Evolutionary conservation across 148 eudicot genomes (phyloP), one percentile per base, ranked within the genome.

Genomic region (Diospyros kaki): DNA sequence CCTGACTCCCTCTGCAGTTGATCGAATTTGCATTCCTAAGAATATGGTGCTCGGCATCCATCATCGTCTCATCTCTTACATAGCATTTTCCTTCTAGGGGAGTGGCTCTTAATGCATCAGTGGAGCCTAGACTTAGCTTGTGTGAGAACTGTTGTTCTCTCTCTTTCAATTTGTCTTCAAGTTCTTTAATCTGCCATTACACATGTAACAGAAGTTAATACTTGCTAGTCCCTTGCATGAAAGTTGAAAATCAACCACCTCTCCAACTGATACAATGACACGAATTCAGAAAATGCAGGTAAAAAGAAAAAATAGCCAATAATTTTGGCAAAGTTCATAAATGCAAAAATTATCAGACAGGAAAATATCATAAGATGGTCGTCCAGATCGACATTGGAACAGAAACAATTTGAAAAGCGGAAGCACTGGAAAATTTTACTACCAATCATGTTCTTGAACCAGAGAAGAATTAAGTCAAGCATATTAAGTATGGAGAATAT

Each of bases 111-210:
- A 54, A 46, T 64, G 74, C 76, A 78, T 78, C 83, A 61, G 79
- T 41, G 15, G 81, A 59, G 41, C 81, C 91, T 68, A 78, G 42
- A 64, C 75, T 73, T 67, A 39, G 73, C 39, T 72, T 64, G 65
- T 72, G 44, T 13, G 78, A 77, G 74, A 82, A 63, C 39, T 78
- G 80, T 38, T 81, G 83, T 76, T 88, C 87, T 78, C 85, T 82
- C 65, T 89, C 91, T 73, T 72, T 79, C 70, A 91, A 43, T 80
- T 88, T 89, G 62, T 87, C 89, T 80, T 93, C 96, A 4, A 93
- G 93, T 75, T 90, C 92, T 76, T 84, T 87, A 62, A 93, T 84
- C 97, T 93, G 88, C 44, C 53, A 83, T 62, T 53, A 2, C 6
- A 69, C 52, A 44, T 4, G 59, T 46, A 64, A 52, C 18, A 38